Evolutionary conservation across 352 stramenopile genomes (phyloP).

Genomic region (Peronospora destructor): DNA sequence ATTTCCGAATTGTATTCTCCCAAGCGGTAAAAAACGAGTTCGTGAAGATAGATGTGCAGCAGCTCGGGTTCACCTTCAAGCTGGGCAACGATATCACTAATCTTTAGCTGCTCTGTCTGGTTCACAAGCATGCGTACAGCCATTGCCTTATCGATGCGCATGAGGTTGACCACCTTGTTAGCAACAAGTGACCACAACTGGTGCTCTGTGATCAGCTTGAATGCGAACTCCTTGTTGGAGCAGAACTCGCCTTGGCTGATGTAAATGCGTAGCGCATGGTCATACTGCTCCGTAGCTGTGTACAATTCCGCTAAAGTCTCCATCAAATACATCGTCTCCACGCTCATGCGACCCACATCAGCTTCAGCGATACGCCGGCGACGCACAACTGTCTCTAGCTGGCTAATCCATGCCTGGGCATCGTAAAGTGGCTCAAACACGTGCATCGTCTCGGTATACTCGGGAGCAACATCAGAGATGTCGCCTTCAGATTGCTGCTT

Average conservation of each 20-base stretch:
- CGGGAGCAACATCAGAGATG: slow-evolving; percentile 33
- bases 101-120: slow-evolving; percentile 75
- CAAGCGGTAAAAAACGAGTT: slow-evolving; percentile 60
- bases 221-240: slow-evolving; percentile 81
- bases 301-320: slow-evolving; percentile 78
- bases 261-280: slow-evolving; percentile 80
- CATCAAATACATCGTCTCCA: slow-evolving; percentile 80
- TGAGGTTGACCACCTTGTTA: slow-evolving; percentile 70
- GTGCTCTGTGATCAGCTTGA: slow-evolving; percentile 79
- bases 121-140: slow-evolving; percentile 75
- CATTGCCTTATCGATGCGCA: slow-evolving; percentile 65
- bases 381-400: slow-evolving; percentile 68
- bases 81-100: slow-evolving; percentile 69
- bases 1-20: slow-evolving; percentile 76
- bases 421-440: slow-evolving; percentile 78
- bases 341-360: slow-evolving; percentile 46
- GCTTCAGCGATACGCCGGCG: slow-evolving; percentile 63
- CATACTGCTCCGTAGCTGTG: slow-evolving; percentile 73
- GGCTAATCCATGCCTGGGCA: slow-evolving; percentile 72
- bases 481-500: slow-evolving; percentile 19
- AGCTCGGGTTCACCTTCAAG: slow-evolving; percentile 53
- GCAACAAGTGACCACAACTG: slow-evolving; percentile 72
- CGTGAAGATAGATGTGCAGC: slow-evolving; percentile 71
- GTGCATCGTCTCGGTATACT: slow-evolving; percentile 65
- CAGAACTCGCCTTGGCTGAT: slow-evolving; percentile 77